These are phyloP conservation scores for Coprinellus micaceus DNA, from an alignment of 768 basidiomycete species.

Conservation along the genomic window DNA sequence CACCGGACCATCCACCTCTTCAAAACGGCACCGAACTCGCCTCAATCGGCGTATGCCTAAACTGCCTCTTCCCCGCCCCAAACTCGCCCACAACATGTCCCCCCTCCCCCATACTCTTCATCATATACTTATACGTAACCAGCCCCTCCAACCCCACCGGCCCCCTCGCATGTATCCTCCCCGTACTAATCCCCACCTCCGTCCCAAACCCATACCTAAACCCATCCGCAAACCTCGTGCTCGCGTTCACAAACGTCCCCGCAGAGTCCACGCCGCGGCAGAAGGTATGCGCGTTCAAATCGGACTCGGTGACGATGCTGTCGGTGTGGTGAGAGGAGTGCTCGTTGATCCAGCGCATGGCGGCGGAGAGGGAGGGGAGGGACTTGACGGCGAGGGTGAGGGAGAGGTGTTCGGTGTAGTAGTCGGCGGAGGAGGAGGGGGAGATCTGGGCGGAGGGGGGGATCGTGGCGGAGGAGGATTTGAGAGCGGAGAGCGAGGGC, in stretches of 20 bases:
- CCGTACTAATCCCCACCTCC: constrained; percentile 96
- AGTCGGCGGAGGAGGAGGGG: constrained; percentile 25
- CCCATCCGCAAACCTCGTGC: constrained; percentile 94
- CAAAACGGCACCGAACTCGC: constrained; percentile 44
- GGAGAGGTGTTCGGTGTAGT: constrained; percentile 84
- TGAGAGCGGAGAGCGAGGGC: constrained; percentile 54
- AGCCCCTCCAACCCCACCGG: constrained; percentile 93
- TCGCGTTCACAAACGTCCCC: constrained; percentile 91
- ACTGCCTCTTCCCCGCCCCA: constrained; percentile 70
- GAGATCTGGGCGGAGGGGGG: constrained; percentile 36
- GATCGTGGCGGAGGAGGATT: constrained; percentile 40
- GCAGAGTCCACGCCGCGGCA: constrained; percentile 88
- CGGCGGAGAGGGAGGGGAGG: constrained; percentile 65
- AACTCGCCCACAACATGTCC: constrained; percentile 91
- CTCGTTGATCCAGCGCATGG: constrained; percentile 85
- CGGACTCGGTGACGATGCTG: constrained; percentile 81
- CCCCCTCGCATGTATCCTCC: constrained; percentile 92
- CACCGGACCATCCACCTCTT: too few species aligned
- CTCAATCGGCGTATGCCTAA: constrained; percentile 57
- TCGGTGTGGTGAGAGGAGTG: constrained; percentile 97
- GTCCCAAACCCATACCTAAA: constrained; percentile 97
- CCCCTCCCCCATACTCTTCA: constrained; percentile 65
- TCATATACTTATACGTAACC: constrained; percentile 94
- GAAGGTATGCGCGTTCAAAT: constrained; percentile 62
- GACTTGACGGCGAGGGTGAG: constrained; percentile 78